phyloP scores from a whole-genome alignment of 192 early-diverging fungal species.

The Diversispora epigaea region DNA sequence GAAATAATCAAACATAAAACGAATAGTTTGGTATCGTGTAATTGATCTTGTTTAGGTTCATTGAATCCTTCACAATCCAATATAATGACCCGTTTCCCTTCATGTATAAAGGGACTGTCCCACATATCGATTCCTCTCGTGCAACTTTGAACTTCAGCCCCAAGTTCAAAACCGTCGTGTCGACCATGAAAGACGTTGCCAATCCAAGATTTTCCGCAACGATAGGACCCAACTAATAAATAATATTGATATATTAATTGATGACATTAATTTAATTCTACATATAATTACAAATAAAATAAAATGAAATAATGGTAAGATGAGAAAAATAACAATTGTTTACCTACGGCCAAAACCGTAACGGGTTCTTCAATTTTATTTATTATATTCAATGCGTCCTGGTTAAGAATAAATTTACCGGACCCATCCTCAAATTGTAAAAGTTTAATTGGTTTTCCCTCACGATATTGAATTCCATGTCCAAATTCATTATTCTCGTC shows the following conservation, averaged over 20 bases:
- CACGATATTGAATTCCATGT: conserved; percentile 11
- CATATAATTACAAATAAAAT: neutral
- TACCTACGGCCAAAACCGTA: conserved; percentile 17
- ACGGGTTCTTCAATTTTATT: conserved; percentile 13
- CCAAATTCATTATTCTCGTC: neutral
- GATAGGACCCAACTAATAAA: conserved; percentile 22
- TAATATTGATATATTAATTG: neutral
- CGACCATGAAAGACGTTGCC: conserved; percentile 22
- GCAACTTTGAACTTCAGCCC: conserved; percentile 14
- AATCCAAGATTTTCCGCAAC: conserved; percentile 29
- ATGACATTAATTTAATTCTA: neutral
- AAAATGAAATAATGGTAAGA: neutral
- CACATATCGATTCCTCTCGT: conserved; percentile 30
- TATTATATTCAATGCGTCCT: conserved; percentile 16
- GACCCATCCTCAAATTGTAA: neutral
- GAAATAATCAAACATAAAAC: conserved; percentile 27
- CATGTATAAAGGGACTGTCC: conserved; percentile 11
- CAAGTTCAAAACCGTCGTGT: conserved; percentile 27
- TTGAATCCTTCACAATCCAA: conserved; percentile 27
- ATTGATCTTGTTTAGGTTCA: conserved; percentile 22
- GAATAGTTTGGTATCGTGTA: conserved; percentile 27
- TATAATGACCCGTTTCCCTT: conserved; percentile 13
- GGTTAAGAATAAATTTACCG: neutral
- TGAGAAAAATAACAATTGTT: neutral
- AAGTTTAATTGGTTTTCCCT: conserved; percentile 24